Evolutionary conservation across 2,329 filamentous ascomycete genomes (phyloP), one percentile per base, ranked within the genome.

Genomic region (Trichoderma sp.): DNA sequence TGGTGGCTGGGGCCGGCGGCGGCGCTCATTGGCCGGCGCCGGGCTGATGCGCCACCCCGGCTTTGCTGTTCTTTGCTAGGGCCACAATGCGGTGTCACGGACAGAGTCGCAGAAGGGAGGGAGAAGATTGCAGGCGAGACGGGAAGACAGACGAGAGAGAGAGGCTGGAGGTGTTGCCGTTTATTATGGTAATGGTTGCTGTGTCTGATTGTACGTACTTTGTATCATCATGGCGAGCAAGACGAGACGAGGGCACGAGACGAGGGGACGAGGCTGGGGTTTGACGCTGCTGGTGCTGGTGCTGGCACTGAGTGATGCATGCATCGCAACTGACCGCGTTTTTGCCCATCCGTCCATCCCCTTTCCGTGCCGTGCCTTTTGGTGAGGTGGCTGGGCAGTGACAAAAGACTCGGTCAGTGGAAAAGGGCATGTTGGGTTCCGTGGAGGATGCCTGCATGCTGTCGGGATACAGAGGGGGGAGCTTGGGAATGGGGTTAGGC

Each of bases 1-100:
- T 61, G 30, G 63, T 63, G 64, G 39, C 52, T 19, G 51, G 54
- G 21, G 52, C 14, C n/a, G 2, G 4, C 7, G 24, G 52, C 24
- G 12, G 24, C 52, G 44, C 21, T 58, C 44, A 58, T 58, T 64
- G 62, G 64, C 47, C 24, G 56, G 44, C 15, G 41, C 17, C 15
- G 30, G 30, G 43, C 24, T 44, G 21, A 26, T 57, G 62, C 62
- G 58, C 58, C 58, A 62, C 58, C 7, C 14, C 7, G 19, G 28
- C 21, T 12, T 12, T 39, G 34, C 34, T 39, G 47, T 12, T 58
- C n/a, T 44, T 44, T 21, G 52, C 62, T 57, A 21, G 62, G 62
- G 61, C 61, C 61, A 64, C 61, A 45, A 47, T 63, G 60, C 60
- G 50, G 60, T 57, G 62, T 58, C 44, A 50, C 62, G 44, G 44